A percentile compares a stretch with the other conserved stretches of the same genome.
Conservation (phyloP, 768 basidiomycete genomes). For the Phlebiopsis flavidoalba region DNA sequence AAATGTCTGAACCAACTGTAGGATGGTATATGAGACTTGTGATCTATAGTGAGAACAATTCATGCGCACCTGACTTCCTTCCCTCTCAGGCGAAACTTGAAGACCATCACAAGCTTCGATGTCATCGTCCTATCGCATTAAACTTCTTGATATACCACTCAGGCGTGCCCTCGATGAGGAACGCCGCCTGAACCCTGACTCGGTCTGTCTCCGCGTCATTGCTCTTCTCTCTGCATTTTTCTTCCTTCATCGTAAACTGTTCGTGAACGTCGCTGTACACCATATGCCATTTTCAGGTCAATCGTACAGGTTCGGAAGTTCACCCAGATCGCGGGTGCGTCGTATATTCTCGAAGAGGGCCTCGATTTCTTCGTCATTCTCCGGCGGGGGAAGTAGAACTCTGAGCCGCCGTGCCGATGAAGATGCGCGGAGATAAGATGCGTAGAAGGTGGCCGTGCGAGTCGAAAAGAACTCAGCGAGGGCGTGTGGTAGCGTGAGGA, state of each 20-base stretch:
- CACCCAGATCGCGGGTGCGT: conserved; percentile 60
- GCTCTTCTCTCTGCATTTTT: conserved; percentile 62
- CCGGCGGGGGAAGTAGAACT: conserved; percentile 78
- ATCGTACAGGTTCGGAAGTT: conserved; percentile 55
- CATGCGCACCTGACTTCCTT: conserved; percentile 66
- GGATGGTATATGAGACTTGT: background rate
- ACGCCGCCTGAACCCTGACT: conserved; percentile 48
- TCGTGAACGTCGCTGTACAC: conserved; percentile 84
- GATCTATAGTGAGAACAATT: background rate
- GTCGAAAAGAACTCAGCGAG: conserved; percentile 48
- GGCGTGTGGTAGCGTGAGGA: conserved; percentile 60
- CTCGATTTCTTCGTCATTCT: conserved; percentile 73
- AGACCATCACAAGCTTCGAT: conserved; percentile 72
- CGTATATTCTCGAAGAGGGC: conserved; percentile 74
- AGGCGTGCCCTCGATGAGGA: conserved; percentile 65
- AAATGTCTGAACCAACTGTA: conserved; percentile 78
- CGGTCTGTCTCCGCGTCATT: conserved; percentile 54
- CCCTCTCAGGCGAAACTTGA: conserved; percentile 70
- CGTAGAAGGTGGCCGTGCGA: conserved; percentile 53
- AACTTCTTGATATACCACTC: conserved; percentile 94
- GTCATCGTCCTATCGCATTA: conserved; percentile 82
- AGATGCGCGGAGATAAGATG: conserved; percentile 28
- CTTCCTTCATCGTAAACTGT: conserved; percentile 72
- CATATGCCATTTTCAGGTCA: conserved; percentile 90
- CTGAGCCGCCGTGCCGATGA: conserved; percentile 34